Base-by-base conservation (phyloP, 805 yeast genomes). In the Lachancea waltii region DNA sequence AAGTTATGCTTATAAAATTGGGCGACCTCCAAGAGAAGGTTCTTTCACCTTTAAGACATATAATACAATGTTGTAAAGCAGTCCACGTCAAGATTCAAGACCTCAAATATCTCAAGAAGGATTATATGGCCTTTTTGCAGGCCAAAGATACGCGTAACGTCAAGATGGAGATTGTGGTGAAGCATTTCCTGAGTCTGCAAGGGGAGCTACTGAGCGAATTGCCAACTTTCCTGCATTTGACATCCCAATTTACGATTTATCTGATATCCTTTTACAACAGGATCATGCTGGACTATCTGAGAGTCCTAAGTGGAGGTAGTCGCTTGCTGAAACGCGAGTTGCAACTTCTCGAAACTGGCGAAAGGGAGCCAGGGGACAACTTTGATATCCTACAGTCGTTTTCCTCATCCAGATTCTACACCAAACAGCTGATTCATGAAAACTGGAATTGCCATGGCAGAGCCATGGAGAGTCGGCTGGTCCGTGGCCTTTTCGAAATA, bases 321-420 rank as follows among this genome's bases (percentile, higher is more conserved):
- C 38, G 25, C 6, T 53, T 50, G 11, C 17, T 62, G 16, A 43
- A 48, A 5, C 51, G 51, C 21, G 64, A 58, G 37, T 38, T 50
- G 3, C 48, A 52, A 18, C 31, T 30, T 10, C n/a, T 52, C 7
- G 38, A 43, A 7, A 21, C 27, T 2, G 44, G 44, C 5, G 50
- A 42, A 10, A 25, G 50, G 11, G 48, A 43, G 5, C 33, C 45
- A 3, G 63, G 64, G 11, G 62, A 57, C 33, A 58, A 63, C 39
- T 59, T 62, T 37, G 70, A 65, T 40, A 62, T 67, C 10, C 46
- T 65, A 21, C 65, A 64, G 40, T 30, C 50, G 24, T 64, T 54
- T 41, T 51, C 63, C 0, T 35, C 47, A 2, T 47, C 66, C 6
- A 53, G 60, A 30, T 54, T 51, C 20, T 45, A 41, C 25, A 59